phyloP scores from a whole-genome alignment of 176 grass and related monocot genomes.

The Triticum dicoccoides region DNA sequence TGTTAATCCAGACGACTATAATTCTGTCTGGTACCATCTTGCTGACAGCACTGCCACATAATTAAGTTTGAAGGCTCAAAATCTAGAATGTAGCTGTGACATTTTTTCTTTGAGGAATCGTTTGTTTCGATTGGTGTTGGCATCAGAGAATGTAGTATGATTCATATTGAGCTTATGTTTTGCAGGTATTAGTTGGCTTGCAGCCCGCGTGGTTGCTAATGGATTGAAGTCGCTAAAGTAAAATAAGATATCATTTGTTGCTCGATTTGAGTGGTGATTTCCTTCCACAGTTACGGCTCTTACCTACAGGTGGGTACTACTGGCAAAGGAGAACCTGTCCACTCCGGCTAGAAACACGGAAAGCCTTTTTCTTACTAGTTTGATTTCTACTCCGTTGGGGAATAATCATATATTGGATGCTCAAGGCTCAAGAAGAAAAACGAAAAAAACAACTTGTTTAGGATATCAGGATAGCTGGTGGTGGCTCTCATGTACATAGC shows the following conservation, averaged over 20 bases:
- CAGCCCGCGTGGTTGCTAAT: background rate
- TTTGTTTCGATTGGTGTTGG: background rate
- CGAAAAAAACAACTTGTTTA: background rate
- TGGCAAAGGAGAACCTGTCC: background rate
- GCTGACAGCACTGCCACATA: background rate
- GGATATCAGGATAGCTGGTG: background rate
- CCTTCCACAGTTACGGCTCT: background rate
- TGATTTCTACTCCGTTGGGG: background rate
- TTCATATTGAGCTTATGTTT: slow-evolving; percentile 14
- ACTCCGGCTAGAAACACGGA: background rate
- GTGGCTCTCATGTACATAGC: slow-evolving; percentile 27
- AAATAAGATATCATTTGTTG: background rate
- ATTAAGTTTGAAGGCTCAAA: background rate
- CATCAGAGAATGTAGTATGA: background rate
- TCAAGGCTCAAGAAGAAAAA: no score
- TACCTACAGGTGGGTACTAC: background rate
- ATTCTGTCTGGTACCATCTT: background rate
- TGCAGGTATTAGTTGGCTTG: slow-evolving; percentile 29
- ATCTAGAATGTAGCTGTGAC: background rate
- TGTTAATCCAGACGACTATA: background rate
- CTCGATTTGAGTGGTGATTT: background rate
- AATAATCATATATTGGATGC: no score
- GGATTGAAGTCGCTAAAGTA: background rate
- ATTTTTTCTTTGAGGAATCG: background rate
- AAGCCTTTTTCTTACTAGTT: background rate